Evolutionary conservation across 257 asterid genomes (phyloP), one percentile per base, ranked within the genome.

Genomic region (Solanum infundibuliforme): DNA sequence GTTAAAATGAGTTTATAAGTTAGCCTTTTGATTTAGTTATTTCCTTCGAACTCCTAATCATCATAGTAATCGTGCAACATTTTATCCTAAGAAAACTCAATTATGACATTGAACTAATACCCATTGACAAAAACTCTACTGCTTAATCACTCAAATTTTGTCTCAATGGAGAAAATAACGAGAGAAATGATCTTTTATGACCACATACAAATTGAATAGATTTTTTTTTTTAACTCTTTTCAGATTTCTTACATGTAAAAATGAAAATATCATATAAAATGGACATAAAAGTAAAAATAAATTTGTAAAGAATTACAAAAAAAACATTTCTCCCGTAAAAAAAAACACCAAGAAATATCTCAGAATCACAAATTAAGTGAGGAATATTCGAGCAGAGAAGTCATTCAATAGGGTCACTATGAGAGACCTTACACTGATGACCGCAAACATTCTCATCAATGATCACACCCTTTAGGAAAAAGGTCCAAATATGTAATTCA

Each of bases 351-450:
- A 16, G 29, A 29, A 81, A 48, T 9, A 46, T 8, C 31, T 60
- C 12, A 85, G 65, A 84, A 84, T 84, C 88, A 72, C 84, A 79
- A 35, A 21, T 88, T 86, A 83, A 86, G 43, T 72, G 89, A 90
- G 82, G 87, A 88, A 84, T 90, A 89, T 88, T 90, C 88, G 41
- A 55, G 20, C 29, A 84, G 58, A 25, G 73, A 32, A 7, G 34
- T 36, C 21, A 29, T 3, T 79, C 62, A 75, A 34, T 41, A 21
- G 7, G 71, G 72, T 20, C 55, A 27, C 27, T 5, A 13, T n/a
- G 62, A 52, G 31, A 48, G 58, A 12, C 32, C 52, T 68, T 87
- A 34, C 25, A 13, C 7, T 29, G 69, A 76, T 16, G 75, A 66
- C 60, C 72, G 12, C 31, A 46, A 81, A 46, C 16, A 46, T 43